Evolutionary conservation across 2,329 filamentous ascomycete species (phyloP), one percentile per base, ranked within the genome.

Genomic region (Neofusicoccum ribis): DNA sequence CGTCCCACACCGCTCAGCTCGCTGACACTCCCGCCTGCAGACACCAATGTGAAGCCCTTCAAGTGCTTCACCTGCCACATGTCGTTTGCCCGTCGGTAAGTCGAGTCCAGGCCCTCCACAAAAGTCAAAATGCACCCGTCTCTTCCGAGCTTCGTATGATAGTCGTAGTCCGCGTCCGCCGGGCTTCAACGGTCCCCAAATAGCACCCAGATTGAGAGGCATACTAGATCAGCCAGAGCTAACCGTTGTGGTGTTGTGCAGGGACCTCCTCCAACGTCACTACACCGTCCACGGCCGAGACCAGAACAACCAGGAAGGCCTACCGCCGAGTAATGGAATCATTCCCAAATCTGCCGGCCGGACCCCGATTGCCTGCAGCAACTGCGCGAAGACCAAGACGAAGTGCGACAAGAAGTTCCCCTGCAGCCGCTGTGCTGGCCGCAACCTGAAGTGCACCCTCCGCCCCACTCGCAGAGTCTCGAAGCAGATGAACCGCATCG

Each of bases 361-460:
- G 66, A 84, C 82, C 41, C 82, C 82, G 11, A 84, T 84, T 67
- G 82, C 82, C 31, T 84, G 82, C 74, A 83, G 79, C 70, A 84
- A 84, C 66, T 84, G 82, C 68, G 82, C 82, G 9, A 84, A 84
- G 72, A 84, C 82, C 3, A 84, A 84, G 75, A 84, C 82, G 12
- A 84, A 84, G 67, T 84, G 82, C 67, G 82, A 84, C 68, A 83
- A 83, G 74, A 83, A 83, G 72, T 83, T 84, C 64, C 82, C 82
- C n/a, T 84, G 82, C 74, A 82, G 78, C 69, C 76, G 82, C 66
- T 84, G 82, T 74, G 81, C 80, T n/a, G 77, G 78, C 15, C 73
- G 82, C 52, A 83, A 83, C 67, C 75, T 84, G 47, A 74, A 78
- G 65, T 84, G 82, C 72, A 80, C 77, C 9, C 70, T 83, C 39